phyloP scores from a whole-genome alignment of 1,284 basidiomycete genomes.

The Sporisorium exsertum region DNA sequence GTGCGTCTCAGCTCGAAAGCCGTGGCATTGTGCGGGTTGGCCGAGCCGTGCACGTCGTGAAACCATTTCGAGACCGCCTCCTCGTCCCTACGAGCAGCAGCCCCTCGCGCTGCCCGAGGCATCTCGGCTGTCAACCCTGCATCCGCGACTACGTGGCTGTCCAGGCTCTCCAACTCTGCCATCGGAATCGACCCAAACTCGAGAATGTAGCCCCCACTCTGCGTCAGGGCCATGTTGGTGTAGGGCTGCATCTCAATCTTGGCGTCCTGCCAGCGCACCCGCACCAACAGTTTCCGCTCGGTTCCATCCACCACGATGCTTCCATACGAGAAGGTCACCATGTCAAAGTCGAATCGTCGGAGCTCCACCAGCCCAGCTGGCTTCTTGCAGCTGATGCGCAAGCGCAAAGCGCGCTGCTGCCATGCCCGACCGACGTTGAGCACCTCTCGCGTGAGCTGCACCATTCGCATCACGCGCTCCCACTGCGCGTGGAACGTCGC shows the following conservation, averaged over 20 bases:
- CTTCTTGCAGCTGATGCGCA: slow-evolving; percentile 35
- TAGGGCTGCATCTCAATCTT: slow-evolving; percentile 32
- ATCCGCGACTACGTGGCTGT: not conserved
- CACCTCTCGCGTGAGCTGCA: slow-evolving; percentile 86
- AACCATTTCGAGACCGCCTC: slow-evolving; percentile 81
- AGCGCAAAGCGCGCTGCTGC: slow-evolving; percentile 41
- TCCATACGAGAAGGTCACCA: slow-evolving; percentile 73
- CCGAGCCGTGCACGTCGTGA: slow-evolving; percentile 74
- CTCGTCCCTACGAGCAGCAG: slow-evolving; percentile 71
- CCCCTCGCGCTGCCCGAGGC: not conserved
- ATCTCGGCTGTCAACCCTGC: slow-evolving; percentile 63
- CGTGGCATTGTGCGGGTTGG: slow-evolving; percentile 40
- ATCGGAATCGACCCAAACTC: slow-evolving; percentile 43
- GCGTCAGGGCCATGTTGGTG: slow-evolving; percentile 17
- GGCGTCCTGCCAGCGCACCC: slow-evolving; percentile 51
- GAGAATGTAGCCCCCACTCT: slow-evolving; percentile 42
- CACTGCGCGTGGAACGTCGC: slow-evolving; percentile 89
- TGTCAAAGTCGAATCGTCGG: slow-evolving; percentile 9
- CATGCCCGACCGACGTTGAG: slow-evolving; percentile 43
- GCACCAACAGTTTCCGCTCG: slow-evolving; percentile 28
- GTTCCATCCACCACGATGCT: slow-evolving; percentile 4
- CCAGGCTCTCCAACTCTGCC: slow-evolving; percentile 1
- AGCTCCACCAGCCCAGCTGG: slow-evolving; percentile 33
- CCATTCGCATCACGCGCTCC: slow-evolving; percentile 89
- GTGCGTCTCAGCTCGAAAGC: slow-evolving; percentile 46